These are phyloP conservation scores for Globisporangium emineosum DNA, from an alignment of 352 stramenopile species.

Conservation along the genomic window DNA sequence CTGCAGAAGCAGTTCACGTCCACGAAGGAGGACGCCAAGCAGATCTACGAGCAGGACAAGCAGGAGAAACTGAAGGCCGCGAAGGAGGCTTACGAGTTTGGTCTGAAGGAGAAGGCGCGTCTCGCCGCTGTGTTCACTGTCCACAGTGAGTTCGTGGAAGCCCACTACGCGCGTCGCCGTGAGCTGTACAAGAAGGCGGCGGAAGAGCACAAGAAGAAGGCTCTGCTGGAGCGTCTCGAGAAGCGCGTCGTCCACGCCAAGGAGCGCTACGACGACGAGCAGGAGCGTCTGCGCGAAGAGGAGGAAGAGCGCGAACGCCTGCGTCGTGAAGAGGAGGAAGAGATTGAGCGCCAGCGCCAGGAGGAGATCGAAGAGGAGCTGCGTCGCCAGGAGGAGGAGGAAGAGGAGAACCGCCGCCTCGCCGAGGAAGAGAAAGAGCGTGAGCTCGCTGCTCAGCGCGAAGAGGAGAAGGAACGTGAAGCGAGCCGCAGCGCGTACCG, in stretches of 20 bases:
- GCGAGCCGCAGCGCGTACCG: conserved; percentile 24
- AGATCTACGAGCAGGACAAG: conserved; percentile 73
- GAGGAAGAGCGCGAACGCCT: conserved; percentile 64
- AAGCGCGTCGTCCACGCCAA: conserved; percentile 62
- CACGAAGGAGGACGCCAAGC: conserved; percentile 74
- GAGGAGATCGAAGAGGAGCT: conserved; percentile 62
- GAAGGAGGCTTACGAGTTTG: conserved; percentile 86
- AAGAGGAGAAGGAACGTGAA: conserved; percentile 44
- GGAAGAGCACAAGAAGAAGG: conserved; percentile 87
- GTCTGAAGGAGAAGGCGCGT: conserved; percentile 87
- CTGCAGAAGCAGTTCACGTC: conserved; percentile 81
- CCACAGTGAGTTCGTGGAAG: conserved; percentile 73
- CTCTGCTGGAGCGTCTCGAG: conserved; percentile 59
- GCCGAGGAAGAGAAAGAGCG: conserved; percentile 49
- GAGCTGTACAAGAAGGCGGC: conserved; percentile 85
- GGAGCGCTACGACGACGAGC: conserved; percentile 67
- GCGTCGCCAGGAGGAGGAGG: conserved; percentile 62
- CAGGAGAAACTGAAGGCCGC: conserved; percentile 75
- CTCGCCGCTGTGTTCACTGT: conserved; percentile 67
- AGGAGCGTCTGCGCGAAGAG: conserved; percentile 51
- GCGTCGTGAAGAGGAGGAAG: conserved; percentile 54
- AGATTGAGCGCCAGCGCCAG: conserved; percentile 54
- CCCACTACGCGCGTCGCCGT: conserved; percentile 71
- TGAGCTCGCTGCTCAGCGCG: conserved; percentile 19
- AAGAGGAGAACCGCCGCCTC: conserved; percentile 38